Base-by-base conservation (phyloP, 257 asterid species). In the Solanum lycopersicoides region DNA sequence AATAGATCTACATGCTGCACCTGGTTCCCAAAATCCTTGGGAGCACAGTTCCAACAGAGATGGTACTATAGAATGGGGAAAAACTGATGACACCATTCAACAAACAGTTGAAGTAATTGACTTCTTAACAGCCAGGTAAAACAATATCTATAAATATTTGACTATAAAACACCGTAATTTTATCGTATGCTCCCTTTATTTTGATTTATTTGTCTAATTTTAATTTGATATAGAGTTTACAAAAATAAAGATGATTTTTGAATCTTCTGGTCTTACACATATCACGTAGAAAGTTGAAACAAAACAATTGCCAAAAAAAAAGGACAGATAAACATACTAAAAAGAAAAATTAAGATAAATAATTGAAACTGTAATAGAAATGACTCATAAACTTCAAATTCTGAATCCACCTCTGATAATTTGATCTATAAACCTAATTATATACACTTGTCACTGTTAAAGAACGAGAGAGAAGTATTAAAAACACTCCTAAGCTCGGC, bases 31-130 rank as follows among this genome's bases (percentile, higher is more conserved):
- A 83, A 95, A 95, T 76, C 93, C 92, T 2, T 90, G 89, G 92
- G 98, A 94, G 90, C 98, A 93, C 88, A 92, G 97, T 86, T 60
- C 92, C 84, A 77, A 93, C 0, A 92, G 97, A 91, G 98, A 95
- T 86, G 97, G 98, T 16, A 91, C 90, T 6, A 91, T 87, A 44
- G 96, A 94, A 90, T 95, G 98, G 98, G 98, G 98, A 30, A 90
- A 73, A 20, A 89, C 95, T 0, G 88, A 91, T 18, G 91, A 89
- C 41, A 94, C 56, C 89, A 93, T 94, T 42, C 92, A 92, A 75
- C 94, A 93, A 79, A 94, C 98, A 0, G 92, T 95, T 12, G 44
- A 88, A 6, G 92, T 92, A 4, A 92, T 94, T 0, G 90, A 91
- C 11, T 94, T 94, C 80, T 42, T 92, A 83, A 89, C 94, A 25